Base-by-base conservation (phyloP, 2,329 filamentous ascomycete species). In the Cercospora zeae-maydis region DNA sequence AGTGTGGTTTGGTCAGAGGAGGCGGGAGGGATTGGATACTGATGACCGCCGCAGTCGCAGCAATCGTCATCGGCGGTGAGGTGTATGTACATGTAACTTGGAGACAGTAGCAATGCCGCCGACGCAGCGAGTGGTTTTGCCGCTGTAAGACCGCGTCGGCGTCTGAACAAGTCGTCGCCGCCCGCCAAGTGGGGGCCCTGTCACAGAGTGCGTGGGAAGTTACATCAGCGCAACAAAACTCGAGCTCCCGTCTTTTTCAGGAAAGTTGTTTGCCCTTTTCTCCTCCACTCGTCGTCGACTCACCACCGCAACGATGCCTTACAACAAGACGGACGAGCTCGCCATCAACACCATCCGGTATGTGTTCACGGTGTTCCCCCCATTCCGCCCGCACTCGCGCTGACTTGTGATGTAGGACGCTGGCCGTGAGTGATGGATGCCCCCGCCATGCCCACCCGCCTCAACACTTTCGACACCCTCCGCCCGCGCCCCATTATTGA, bases 321-420 rank as follows among this genome's bases (percentile, higher is more conserved):
- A 90, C 86, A 85, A 85, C 78, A 90, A 98, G 75, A 80, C 88
- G 77, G 95, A 99, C 80, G 83, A 89, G 84, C 86, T 92, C 81
- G 90, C 92, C 77, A 92, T 99, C 83, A 98, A 98, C 89, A 96
- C 93, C 80, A 98, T 99, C 84, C 91, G 95, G 79, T 53, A 34
- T 24, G 57, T 42, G 24, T 11, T 33, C 57, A 31, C 92, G 11
- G 27, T 31, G 88, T 39, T 47, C 53, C 61, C 51, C 53, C 61
- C 61, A n/a, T 47, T 21, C 30, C 27, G 16, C n/a, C 37, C n/a
- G 31, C 52, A 24, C 45, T 53, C 36, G 42, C 21, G 42, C 42
- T 49, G 42, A 49, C 42, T 39, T 49, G 42, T n/a, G 8, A 11
- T 31, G 27, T 8, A 53, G 49, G 49, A 63, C 61, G 49, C 61